Conservation (phyloP, 2,329 filamentous ascomycete species). For the Dactylellina drechsleri region DNA sequence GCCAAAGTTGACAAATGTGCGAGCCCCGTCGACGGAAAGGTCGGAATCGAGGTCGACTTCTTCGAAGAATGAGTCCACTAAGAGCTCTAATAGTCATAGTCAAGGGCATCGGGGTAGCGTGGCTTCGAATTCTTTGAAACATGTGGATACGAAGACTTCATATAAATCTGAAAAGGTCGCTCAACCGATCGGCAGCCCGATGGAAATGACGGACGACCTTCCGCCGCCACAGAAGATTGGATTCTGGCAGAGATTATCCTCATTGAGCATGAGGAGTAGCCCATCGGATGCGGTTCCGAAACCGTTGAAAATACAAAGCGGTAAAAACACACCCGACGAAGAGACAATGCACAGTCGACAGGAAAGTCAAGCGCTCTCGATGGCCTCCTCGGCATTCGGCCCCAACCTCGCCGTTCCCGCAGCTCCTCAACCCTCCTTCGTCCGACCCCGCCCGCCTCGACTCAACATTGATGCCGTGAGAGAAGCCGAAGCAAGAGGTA, state of each 20-base stretch:
- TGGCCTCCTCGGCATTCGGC: conserved; percentile 25
- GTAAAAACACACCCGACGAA: conserved; percentile 34
- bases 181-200: conserved; percentile 20
- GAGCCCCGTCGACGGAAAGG: conserved; percentile 33
- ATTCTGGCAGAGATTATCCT: conserved; percentile 49
- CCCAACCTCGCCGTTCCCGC: conserved; percentile 13
- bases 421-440: conserved; percentile 27
- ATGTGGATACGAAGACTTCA: conserved; percentile 28
- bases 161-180: conserved; percentile 23
- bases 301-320: conserved; percentile 28
- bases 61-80: conserved; percentile 32
- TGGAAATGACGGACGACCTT: conserved; percentile 40
- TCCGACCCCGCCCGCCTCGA: conserved; percentile 69
- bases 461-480: conserved; percentile 84
- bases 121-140: conserved; percentile 21
- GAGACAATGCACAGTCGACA: conserved; percentile 13
- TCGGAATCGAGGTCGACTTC: conserved; percentile 53
- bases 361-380: conserved; percentile 29
- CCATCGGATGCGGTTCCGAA: conserved; percentile 33
- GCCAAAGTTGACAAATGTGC: conserved; percentile 67
- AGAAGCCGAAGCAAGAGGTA: conserved; percentile 83
- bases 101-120: conserved; percentile 32
- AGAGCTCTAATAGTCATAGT: conserved; percentile 7
- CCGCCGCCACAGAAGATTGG: conserved; percentile 41
- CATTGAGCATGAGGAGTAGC: conserved; percentile 28